A percentile compares a stretch with the other conserved stretches of the same genome.
Evolutionary conservation across 352 stramenopile genomes (phyloP).

Genomic region (Phytophthora boehmeriae): DNA sequence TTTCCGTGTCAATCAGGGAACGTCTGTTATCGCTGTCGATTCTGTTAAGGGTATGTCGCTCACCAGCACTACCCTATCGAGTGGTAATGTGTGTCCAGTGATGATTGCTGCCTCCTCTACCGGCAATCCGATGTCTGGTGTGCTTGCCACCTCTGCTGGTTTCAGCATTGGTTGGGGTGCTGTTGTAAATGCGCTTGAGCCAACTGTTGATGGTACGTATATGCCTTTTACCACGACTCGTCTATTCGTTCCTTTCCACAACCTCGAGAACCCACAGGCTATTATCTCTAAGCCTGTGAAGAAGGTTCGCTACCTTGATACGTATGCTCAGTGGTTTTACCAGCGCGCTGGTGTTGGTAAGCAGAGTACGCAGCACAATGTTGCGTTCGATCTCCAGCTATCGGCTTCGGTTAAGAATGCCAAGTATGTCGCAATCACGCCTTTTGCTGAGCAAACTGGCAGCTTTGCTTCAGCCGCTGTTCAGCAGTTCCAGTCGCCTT

Average conservation of each 20-base stretch:
- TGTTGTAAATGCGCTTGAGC: conserved; percentile 9
- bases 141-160: conserved; percentile 1
- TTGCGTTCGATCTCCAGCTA: conserved; percentile 13
- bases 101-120: conserved; percentile 9
- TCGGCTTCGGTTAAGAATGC: conserved; percentile 13
- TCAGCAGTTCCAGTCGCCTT: conserved; percentile 4
- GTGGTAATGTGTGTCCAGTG: conserved; percentile 3
- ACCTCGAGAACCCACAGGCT: conserved; percentile 20
- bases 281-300: conserved; percentile 16
- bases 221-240: conserved; percentile 12
- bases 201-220: conserved; percentile 11
- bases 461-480: conserved; percentile 4
- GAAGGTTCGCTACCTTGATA: conserved; percentile 14
- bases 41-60: conserved; percentile 1
- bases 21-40: conserved; percentile 1
- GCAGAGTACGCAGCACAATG: conserved; percentile 5
- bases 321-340: conserved; percentile 16
- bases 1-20: conserved; percentile 9
- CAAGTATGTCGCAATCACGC: conserved; percentile 10
- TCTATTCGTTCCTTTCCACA: conserved; percentile 9
- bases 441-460: conserved; percentile 10
- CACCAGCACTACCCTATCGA: neutral
- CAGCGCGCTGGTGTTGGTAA: conserved; percentile 14
- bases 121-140: neutral
- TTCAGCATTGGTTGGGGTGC: conserved; percentile 10